Base-by-base conservation (phyloP, 2,329 filamentous ascomycete species). In the Penicillium sumatraense region DNA sequence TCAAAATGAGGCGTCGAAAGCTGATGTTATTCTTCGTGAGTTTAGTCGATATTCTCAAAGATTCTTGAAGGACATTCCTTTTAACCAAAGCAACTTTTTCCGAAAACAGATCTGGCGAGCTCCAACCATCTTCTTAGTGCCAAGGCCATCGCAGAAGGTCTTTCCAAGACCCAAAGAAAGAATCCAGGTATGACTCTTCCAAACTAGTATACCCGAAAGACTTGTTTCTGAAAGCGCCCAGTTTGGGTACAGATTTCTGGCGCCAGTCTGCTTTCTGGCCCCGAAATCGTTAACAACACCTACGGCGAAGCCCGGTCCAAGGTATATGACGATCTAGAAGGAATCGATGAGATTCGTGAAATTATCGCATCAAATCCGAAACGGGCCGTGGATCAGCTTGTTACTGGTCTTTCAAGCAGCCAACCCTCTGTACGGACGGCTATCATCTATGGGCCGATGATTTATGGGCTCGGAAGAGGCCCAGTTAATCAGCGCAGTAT, bases 241-340 rank as follows among this genome's bases (percentile, higher is more conserved):
- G 35, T n/a, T 23, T 52, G 45, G 27, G 47, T 52, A 16, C 50
- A 52, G 10, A 47, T 52, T 11, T 52, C 50, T 29, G 50, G 50
- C 9, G 46, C 50, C 14, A 44, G 50, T 38, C 21, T 52, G 18
- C 41, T 52, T 7, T 36, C 50, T 38, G 31, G 41, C 14, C 21
- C 50, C 14, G 35, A 36, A n/a, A 36, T 36, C 2, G n/a, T 2
- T 3, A n/a, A 13, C 5, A 36, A 36, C 6, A 18, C n/a, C 2
- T 36, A n/a, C 9, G 50, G 50, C 20, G 36, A 52, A 33, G 16
- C 42, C 18, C 10, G 41, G 11, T 13, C 14, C 3, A 47, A 16
- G 14, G 41, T 52, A 8, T 52, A 52, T 20, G 35, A 52, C 18
- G 50, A 52, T 24, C n/a, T 52, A 13, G 16, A 46, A 10, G 16